A percentile compares a stretch with the other conserved stretches of the same genome.
Evolutionary conservation across 306 rosid genomes (phyloP).

Genomic region (Gleditsia sinensis): DNA sequence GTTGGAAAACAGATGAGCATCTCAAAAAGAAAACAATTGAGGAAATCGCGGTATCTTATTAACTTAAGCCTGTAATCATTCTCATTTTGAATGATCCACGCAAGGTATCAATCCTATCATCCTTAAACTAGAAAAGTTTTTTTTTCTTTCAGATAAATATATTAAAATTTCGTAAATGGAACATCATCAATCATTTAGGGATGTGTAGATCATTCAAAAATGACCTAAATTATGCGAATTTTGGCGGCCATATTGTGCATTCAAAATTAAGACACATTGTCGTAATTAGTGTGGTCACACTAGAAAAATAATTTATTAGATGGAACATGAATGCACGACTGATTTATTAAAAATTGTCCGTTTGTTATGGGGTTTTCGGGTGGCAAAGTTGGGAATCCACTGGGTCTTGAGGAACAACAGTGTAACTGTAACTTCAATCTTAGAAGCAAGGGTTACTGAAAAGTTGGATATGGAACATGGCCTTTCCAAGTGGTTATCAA

Average conservation of each 20-base stretch:
- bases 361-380: neutral
- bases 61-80: neutral
- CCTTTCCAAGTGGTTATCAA: constrained; percentile 15
- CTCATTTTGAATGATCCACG: neutral
- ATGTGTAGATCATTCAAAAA: too few relatives aligned
- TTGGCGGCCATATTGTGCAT: too few relatives aligned
- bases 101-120: neutral
- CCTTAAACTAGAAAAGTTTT: neutral
- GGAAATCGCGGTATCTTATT: neutral
- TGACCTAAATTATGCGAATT: too few relatives aligned
- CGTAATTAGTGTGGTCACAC: too few relatives aligned
- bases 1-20: neutral
- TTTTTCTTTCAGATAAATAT: too few relatives aligned
- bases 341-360: too few relatives aligned
- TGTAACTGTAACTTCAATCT: constrained; percentile 28
- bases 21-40: neutral
- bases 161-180: too few relatives aligned
- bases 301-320: too few relatives aligned
- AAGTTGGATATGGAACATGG: neutral
- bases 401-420: neutral
- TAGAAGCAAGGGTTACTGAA: constrained; percentile 24
- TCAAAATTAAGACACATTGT: too few relatives aligned
- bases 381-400: neutral
- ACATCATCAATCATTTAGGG: too few relatives aligned
- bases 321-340: neutral